Base-by-base conservation (phyloP, 1,284 basidiomycete species). In the Ceratobasidium sp. region DNA sequence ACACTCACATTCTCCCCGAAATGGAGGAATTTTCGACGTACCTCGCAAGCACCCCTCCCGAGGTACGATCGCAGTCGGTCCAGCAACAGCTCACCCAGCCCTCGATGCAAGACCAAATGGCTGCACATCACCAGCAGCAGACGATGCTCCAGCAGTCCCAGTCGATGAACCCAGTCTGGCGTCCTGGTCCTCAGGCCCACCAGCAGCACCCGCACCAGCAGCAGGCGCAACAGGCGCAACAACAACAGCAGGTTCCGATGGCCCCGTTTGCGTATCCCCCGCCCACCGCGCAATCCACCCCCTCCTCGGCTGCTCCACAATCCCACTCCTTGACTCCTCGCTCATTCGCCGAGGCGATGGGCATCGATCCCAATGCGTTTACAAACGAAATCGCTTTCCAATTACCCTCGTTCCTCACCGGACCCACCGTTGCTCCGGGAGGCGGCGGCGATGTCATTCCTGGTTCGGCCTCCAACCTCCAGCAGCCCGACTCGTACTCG, bases 391-490 rank as follows among this genome's bases (percentile, higher is more conserved):
- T 84, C 43, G 79, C 80, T 32, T 85, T 85, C 76, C 82, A 84
- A 77, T 73, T 80, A 13, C 78, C 80, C 8, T 78, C 78, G 32
- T 80, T 80, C 78, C 76, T 89, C 79, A 83, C 83, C 73, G 86
- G 87, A 3, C 89, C 90, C 15, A 86, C 87, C 8, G 86, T 92
- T 34, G 90, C 90, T 1, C 88, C 87, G 4, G 91, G 90, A n/a
- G 91, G 91, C 46, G 91, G 92, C 61, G 91, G 89, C 13, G 92
- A 93, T 82, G 88, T 91, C 11, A 81, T 92, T 19, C 87, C 89
- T 0, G 84, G 76, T 40, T 75, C 87, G 51, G 82, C 88, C 73
- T 82, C 87, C 52, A 82, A 82, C 52, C 80, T 81, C 78, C 69
- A 56, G 34, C 54, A 83, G 76, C 79, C 82, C 77, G 80, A 83